Conservation (phyloP, 768 basidiomycete species). For the Lyophyllum shimeji region DNA sequence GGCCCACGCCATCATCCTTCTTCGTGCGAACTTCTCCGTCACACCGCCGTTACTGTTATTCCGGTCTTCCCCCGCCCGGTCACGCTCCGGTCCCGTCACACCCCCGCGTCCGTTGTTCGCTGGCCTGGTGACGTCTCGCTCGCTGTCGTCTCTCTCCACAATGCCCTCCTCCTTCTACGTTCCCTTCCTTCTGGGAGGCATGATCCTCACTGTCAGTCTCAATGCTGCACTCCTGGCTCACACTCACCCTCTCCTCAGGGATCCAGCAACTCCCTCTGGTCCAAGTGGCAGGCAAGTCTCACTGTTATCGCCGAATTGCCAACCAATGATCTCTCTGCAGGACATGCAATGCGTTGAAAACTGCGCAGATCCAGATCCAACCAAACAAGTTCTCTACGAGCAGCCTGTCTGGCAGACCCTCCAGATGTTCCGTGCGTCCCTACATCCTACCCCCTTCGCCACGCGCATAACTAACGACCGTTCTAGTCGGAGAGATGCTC, state of each 20-base stretch:
- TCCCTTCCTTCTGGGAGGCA: slow-evolving; percentile 83
- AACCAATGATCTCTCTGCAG: slow-evolving; percentile 30
- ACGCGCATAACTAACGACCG: slow-evolving; percentile 28
- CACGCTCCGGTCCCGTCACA: slow-evolving; percentile 5
- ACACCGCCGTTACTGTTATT: too few species aligned
- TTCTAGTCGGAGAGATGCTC: slow-evolving; percentile 88
- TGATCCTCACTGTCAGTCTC: slow-evolving; percentile 79
- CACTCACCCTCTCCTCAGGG: slow-evolving; percentile 42
- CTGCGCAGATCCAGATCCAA: slow-evolving; percentile 66
- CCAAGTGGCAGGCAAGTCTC: slow-evolving; percentile 72
- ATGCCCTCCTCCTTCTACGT: slow-evolving; percentile 74
- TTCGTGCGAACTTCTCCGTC: slow-evolving; percentile 29
- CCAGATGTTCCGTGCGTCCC: slow-evolving; percentile 80
- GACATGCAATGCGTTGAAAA: slow-evolving; percentile 99
- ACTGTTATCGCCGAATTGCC: slow-evolving; percentile 1
- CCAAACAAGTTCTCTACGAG: slow-evolving; percentile 74
- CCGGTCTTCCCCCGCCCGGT: neutral
- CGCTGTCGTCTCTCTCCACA: slow-evolving; percentile 16
- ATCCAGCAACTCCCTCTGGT: slow-evolving; percentile 78
- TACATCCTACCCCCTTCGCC: slow-evolving; percentile 17
- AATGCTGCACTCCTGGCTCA: neutral
- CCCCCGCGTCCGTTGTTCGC: slow-evolving; percentile 1
- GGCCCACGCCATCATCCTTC: slow-evolving; percentile 26
- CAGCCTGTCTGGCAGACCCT: slow-evolving; percentile 94
- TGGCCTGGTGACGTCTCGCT: slow-evolving; percentile 8